Conservation (phyloP, 2,329 filamentous ascomycete species). For the Aspergillus sojae region DNA sequence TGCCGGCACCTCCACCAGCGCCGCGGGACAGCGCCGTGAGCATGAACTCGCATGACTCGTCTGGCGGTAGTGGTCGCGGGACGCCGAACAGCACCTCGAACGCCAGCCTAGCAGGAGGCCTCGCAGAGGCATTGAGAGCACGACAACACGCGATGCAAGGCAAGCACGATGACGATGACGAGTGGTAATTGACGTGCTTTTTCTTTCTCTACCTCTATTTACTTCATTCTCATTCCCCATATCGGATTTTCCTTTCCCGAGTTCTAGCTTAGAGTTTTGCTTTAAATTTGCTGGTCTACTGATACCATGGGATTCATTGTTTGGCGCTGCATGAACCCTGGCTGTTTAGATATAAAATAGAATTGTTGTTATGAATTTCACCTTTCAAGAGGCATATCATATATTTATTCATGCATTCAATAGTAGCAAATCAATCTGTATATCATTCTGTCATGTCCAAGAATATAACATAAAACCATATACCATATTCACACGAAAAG, state of each 20-base stretch:
- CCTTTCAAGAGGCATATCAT: not conserved
- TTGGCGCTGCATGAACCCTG: constrained; percentile 7
- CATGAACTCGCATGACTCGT: constrained; percentile 53
- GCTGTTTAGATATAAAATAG: constrained; percentile 6
- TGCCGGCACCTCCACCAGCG: constrained; percentile 64
- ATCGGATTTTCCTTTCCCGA: constrained; percentile 21
- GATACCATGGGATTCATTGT: constrained; percentile 4
- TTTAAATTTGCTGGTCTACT: constrained; percentile 2
- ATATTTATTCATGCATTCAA: not conserved
- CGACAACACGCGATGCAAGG: constrained; percentile 76
- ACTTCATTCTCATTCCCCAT: constrained; percentile 18
- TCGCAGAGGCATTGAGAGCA: constrained; percentile 77
- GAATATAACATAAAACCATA: not conserved
- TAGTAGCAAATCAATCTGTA: not conserved
- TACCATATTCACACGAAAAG: constrained; percentile 1
- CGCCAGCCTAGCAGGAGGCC: constrained; percentile 69
- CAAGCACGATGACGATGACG: constrained; percentile 69
- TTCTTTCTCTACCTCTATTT: constrained; percentile 10
- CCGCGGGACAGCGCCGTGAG: constrained; percentile 67
- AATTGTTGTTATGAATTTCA: not conserved
- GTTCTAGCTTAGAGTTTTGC: constrained; percentile 11
- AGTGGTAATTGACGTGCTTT: constrained; percentile 57
- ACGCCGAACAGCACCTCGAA: constrained; percentile 63
- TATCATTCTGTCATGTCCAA: not conserved
- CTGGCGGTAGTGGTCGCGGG: constrained; percentile 67